Conservation (phyloP, 192 early-diverging fungal species). For the Umbelopsis sp. region DNA sequence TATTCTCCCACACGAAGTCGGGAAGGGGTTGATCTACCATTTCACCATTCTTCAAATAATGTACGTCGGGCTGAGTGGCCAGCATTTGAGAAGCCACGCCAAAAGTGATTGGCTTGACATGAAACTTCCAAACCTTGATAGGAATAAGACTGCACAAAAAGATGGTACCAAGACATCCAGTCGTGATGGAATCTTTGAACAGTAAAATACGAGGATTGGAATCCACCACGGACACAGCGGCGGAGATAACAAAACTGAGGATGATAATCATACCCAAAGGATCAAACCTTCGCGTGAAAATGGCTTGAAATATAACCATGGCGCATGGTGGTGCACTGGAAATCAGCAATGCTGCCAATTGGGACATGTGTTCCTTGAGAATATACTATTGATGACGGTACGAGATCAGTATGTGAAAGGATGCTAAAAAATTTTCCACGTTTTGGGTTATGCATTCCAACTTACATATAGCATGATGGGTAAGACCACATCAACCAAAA, state of each 20-base stretch:
- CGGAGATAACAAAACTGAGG: slow-evolving; percentile 36
- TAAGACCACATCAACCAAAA: slow-evolving; percentile 4
- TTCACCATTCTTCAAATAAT: slow-evolving; percentile 27
- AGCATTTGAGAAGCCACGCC: slow-evolving; percentile 36
- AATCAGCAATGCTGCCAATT: slow-evolving; percentile 37
- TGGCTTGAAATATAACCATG: slow-evolving; percentile 21
- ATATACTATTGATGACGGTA: neutral
- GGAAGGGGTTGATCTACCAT: slow-evolving; percentile 18
- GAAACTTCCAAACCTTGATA: slow-evolving; percentile 30
- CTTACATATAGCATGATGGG: slow-evolving; percentile 16
- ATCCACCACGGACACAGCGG: slow-evolving; percentile 29
- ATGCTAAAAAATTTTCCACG: too few relatives aligned
- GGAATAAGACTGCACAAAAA: slow-evolving; percentile 45
- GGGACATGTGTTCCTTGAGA: slow-evolving; percentile 24
- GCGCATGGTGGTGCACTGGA: slow-evolving; percentile 38
- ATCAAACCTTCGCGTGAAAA: slow-evolving; percentile 25
- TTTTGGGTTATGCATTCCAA: neutral
- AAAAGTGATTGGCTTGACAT: slow-evolving; percentile 36
- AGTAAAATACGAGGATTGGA: slow-evolving; percentile 40
- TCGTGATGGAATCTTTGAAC: slow-evolving; percentile 44
- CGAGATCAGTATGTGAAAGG: neutral
- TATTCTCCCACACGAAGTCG: slow-evolving; percentile 42
- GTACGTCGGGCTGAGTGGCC: slow-evolving; percentile 20
- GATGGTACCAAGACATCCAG: slow-evolving; percentile 31
- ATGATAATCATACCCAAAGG: slow-evolving; percentile 34